Base-by-base conservation (phyloP, 202 grass and related monocot genomes). In the Musa balbisiana region DNA sequence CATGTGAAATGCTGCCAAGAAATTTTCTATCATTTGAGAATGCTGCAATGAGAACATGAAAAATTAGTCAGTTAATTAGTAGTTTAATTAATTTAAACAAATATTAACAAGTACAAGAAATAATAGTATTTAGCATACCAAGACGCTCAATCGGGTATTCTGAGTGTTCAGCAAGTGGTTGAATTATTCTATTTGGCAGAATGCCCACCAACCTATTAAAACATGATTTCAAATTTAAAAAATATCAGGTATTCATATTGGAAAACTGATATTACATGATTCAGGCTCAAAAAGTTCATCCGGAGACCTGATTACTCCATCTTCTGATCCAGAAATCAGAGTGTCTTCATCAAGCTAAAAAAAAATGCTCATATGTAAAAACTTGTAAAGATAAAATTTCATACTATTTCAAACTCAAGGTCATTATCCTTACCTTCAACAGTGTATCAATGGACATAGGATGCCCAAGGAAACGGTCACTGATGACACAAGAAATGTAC, bases 91-190 rank as follows among this genome's bases (percentile, higher is more conserved):
- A 43, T 43, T 43, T 43, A 43, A 43, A 43, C 33, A 43, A 43
- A 5, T 43, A 43, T 50, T 17, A 68, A 62, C 53, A 24, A 71
- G 10, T 9, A 56, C 63, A 19, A 33, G 49, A 17, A 74, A 73
- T 24, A 29, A 64, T 33, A 6, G 70, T 82, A 78, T 29, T 67
- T 54, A 62, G 72, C 52, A 63, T 92, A 94, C 94, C 94, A 22
- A 98, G 79, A 55, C 88, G 82, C 67, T 98, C 94, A 13, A 94
- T 89, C 55, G 94, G 88, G 88, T 89, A 94, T 71, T 98, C 91
- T 82, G 94, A 94, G 83, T 98, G 94, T 70, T 94, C 91, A 2
- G 91, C 94, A 73, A 98, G 81, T 81, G 91, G 94, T 51, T 89
- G 90, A 71, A 92, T 89, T 82, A 98, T 93, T 86, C 81, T 91